These are phyloP conservation scores for Rhizophora mangle DNA, from an alignment of 345 rosid genomes.

Conservation along the genomic window DNA sequence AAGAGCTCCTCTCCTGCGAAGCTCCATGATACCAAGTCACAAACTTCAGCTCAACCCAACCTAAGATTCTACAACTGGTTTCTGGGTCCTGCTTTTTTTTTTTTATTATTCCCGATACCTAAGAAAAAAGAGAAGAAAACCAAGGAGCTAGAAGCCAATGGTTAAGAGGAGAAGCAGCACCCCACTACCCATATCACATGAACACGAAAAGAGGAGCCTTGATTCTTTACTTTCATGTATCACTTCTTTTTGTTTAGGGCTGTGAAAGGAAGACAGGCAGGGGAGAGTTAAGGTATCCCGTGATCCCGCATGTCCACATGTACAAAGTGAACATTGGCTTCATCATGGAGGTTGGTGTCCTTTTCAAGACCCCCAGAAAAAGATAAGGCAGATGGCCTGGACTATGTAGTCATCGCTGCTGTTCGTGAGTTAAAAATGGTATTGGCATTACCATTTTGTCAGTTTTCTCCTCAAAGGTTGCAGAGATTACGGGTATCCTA, in stretches of 20 bases:
- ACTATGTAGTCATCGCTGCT: neutral
- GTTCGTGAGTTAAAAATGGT: neutral
- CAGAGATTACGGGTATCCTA: too few relatives aligned
- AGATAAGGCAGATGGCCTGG: neutral
- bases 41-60: neutral
- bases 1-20: conserved; percentile 24
- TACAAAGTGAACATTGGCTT: conserved; percentile 6
- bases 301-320: conserved; percentile 20
- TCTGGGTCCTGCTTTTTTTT: neutral
- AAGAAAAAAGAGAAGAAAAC: neutral
- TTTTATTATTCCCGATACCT: neutral
- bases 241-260: neutral
- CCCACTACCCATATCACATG: conserved; percentile 3
- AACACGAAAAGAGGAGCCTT: neutral
- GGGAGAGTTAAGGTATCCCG: neutral
- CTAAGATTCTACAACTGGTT: conserved; percentile 13
- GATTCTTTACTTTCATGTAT: neutral
- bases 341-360: conserved; percentile 17
- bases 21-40: conserved; percentile 2
- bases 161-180: neutral
- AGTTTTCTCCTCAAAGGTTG: too few relatives aligned
- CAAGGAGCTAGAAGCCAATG: neutral
- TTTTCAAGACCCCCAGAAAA: conserved; percentile 8
- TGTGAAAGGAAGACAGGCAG: neutral
- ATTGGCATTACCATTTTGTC: neutral